Base-by-base conservation (phyloP, 148 eudicot genomes). In the Salicornia ramosissima region DNA sequence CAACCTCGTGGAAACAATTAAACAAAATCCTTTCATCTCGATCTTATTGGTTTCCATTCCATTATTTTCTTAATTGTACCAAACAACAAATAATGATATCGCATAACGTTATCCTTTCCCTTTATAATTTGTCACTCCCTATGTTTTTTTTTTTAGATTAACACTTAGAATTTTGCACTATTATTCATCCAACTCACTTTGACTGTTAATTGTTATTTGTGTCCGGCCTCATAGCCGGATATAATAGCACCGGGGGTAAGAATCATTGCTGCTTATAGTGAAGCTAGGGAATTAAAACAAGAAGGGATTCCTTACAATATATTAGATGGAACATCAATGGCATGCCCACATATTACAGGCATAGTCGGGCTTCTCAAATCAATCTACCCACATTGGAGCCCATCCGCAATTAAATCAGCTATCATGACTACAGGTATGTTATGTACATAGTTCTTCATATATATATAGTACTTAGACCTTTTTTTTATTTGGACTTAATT, bases 401-500 rank as follows among this genome's bases (percentile, higher is more conserved):
- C 95, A 10, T 79, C 94, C 14, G 90, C 89, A 5, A 82, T 88
- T 4, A 86, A 79, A 81, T 88, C 93, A 3, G 90, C 93, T 57
- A 74, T 88, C 0, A 81, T 88, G 85, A 88, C 93, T 8, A 84
- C 93, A 22, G 92, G 89, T 88, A 69, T 8, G 15, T 24, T 26
- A 13, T 56, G 5, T n/a, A n/a, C n/a, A n/a, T n/a, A n/a, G n/a
- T n/a, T n/a, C n/a, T n/a, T n/a, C n/a, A n/a, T n/a, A n/a, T n/a
- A n/a, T n/a, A n/a, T n/a, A n/a, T n/a, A n/a, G n/a, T n/a, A n/a
- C n/a, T n/a, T n/a, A n/a, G n/a, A n/a, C n/a, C n/a, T n/a, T n/a
- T n/a, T n/a, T n/a, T n/a, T n/a, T n/a, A n/a, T n/a, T n/a, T n/a
- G n/a, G n/a, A n/a, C n/a, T n/a, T n/a, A n/a, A n/a, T n/a, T n/a